phyloP scores from a whole-genome alignment of 306 rosid species.

The Astragalus glycyphyllos region DNA sequence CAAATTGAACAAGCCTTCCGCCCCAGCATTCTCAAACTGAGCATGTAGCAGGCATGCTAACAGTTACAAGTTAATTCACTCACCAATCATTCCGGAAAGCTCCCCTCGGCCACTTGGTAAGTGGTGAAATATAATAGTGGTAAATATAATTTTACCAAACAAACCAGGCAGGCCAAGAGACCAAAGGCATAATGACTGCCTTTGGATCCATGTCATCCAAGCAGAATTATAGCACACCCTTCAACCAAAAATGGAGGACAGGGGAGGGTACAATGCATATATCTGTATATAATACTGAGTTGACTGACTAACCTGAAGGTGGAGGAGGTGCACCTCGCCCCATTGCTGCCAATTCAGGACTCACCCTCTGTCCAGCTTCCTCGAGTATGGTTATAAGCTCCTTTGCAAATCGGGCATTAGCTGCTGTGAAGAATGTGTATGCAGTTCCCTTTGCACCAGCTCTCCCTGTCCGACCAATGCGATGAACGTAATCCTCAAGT shows the following conservation, averaged over 20 bases:
- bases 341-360: constrained; percentile 95
- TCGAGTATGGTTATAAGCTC: constrained; percentile 87
- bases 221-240: background rate
- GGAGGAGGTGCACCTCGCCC: constrained; percentile 97
- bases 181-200: constrained; percentile 20
- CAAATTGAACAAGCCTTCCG: constrained; percentile 20
- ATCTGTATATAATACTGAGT: background rate
- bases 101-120: constrained; percentile 5
- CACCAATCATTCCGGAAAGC: constrained; percentile 11
- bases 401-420: constrained; percentile 94
- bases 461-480: constrained; percentile 98
- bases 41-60: constrained; percentile 16
- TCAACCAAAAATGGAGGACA: constrained; percentile 7
- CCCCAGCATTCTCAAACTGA: constrained; percentile 23
- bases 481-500: constrained; percentile 96
- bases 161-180: constrained; percentile 4
- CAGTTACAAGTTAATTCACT: background rate
- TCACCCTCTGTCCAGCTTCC: constrained; percentile 95
- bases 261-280: constrained; percentile 10
- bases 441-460: constrained; percentile 99
- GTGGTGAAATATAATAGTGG: background rate
- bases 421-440: constrained; percentile 92
- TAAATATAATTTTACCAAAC: constrained; percentile 1
- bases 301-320: constrained; percentile 69
- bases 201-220: constrained; percentile 20